These are phyloP conservation scores for Bullera alba DNA, from an alignment of 768 basidiomycete genomes.

Conservation along the genomic window DNA sequence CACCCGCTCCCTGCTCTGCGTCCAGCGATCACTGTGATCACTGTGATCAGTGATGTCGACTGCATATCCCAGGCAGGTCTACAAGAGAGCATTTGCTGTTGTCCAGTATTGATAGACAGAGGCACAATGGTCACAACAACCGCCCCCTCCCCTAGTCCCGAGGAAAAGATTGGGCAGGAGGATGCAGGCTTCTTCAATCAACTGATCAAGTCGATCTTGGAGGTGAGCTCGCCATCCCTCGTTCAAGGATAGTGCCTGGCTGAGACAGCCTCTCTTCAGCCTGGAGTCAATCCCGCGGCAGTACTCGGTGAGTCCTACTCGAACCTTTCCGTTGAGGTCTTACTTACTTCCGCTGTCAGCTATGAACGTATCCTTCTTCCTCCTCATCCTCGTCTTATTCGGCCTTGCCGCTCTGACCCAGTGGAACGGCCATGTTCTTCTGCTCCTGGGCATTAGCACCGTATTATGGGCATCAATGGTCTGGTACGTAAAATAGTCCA, in stretches of 20 bases:
- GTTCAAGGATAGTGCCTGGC: not conserved
- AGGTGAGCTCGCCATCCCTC: constrained; percentile 19
- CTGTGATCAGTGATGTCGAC: no score
- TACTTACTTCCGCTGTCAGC: constrained; percentile 11
- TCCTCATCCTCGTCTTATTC: constrained; percentile 37
- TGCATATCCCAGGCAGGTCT: no score
- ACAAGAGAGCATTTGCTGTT: no score
- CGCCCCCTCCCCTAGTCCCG: not conserved
- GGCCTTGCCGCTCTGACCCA: constrained; percentile 35
- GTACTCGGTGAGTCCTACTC: constrained; percentile 29
- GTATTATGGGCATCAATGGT: constrained; percentile 41
- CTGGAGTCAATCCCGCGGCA: constrained; percentile 38
- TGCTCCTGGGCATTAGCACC: constrained; percentile 30
- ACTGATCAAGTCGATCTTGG: constrained; percentile 40
- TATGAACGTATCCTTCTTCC: constrained; percentile 44
- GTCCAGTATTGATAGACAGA: no score
- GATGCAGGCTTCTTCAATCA: constrained; percentile 27
- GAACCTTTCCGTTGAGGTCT: not conserved
- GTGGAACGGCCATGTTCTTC: constrained; percentile 40
- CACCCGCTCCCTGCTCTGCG: no score
- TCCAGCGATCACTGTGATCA: no score
- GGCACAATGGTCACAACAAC: constrained; percentile 3
- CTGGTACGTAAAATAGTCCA: constrained; percentile 21
- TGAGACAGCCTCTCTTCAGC: constrained; percentile 16
- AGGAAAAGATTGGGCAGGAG: not conserved